phyloP scores from a whole-genome alignment of 176 grass and related monocot species.

The Carex myosuroides region DNA sequence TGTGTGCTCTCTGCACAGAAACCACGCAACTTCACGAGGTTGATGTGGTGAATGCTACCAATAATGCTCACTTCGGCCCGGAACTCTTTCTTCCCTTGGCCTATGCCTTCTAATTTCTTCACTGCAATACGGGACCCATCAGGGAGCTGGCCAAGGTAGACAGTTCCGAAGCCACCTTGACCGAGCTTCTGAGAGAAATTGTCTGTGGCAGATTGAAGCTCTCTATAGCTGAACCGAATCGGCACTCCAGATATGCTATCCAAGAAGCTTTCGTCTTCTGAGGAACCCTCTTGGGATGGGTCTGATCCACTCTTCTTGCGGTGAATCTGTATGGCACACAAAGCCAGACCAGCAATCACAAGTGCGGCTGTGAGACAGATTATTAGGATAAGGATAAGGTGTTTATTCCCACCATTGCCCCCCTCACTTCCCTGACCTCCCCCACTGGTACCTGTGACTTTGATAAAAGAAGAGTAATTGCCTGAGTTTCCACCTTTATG shows the following conservation, averaged over 20 bases:
- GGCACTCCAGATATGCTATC: conserved; percentile 69
- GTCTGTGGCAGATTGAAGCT: conserved; percentile 72
- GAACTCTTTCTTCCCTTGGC: conserved; percentile 97
- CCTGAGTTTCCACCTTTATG: conserved; percentile 27
- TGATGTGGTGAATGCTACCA: conserved; percentile 95
- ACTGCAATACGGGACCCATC: conserved; percentile 71
- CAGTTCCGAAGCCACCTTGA: conserved; percentile 91
- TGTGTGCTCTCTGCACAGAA: conserved; percentile 70
- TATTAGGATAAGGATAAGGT: conserved; percentile 37
- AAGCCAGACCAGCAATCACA: conserved; percentile 51
- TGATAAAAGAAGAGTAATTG: conserved; percentile 52
- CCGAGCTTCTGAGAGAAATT: conserved; percentile 85
- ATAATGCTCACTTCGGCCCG: conserved; percentile 83
- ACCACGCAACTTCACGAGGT: conserved; percentile 83
- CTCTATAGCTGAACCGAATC: conserved; percentile 65
- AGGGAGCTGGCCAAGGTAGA: conserved; percentile 68
- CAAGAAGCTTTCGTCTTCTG: conserved; percentile 74
- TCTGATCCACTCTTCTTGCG: conserved; percentile 42
- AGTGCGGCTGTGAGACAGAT: conserved; percentile 43
- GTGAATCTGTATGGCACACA: conserved; percentile 50
- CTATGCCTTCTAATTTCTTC: conserved; percentile 85
- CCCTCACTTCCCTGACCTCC: conserved; percentile 21
- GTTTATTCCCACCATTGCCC: conserved; percentile 14
- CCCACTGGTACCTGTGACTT: conserved; percentile 30
- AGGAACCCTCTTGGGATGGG: conserved; percentile 49